Evolutionary conservation across 2,329 filamentous ascomycete genomes (phyloP).

Genomic region (Paecilomyces variotii): DNA sequence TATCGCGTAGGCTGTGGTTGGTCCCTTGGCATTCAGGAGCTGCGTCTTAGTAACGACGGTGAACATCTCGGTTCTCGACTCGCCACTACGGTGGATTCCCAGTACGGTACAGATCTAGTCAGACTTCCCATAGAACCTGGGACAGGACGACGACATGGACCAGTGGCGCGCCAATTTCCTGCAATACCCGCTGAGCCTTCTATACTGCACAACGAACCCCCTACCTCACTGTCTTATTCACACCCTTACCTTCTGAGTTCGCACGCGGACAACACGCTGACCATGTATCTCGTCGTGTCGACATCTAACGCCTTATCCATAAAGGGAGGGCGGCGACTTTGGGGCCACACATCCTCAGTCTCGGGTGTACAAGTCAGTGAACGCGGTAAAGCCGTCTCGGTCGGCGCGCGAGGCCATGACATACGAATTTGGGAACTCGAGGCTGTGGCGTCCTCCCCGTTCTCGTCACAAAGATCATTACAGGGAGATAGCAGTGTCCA

Average conservation of each 20-base stretch:
- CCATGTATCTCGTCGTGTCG: slow-evolving; percentile 73
- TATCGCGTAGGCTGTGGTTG: slow-evolving; percentile 69
- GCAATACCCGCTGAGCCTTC: slow-evolving; percentile 14
- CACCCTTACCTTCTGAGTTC: slow-evolving; percentile 82
- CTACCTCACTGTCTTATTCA: slow-evolving; percentile 60
- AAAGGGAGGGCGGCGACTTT: slow-evolving; percentile 66
- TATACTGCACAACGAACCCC: slow-evolving; percentile 38
- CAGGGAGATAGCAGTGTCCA: slow-evolving; percentile 47
- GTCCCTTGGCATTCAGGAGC: slow-evolving; percentile 86
- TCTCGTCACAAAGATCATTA: slow-evolving; percentile 34
- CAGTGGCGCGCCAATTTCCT: slow-evolving; percentile 12
- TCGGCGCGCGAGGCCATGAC: slow-evolving; percentile 70
- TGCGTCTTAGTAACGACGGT: slow-evolving; percentile 54
- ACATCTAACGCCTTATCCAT: slow-evolving; percentile 58
- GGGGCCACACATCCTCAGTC: slow-evolving; percentile 87
- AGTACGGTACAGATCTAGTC: slow-evolving; percentile 21
- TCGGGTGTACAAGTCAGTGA: slow-evolving; percentile 77
- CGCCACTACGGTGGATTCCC: slow-evolving; percentile 31
- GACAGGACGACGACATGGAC: slow-evolving; percentile 4
- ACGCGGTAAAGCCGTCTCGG: slow-evolving; percentile 81
- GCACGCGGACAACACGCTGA: slow-evolving; percentile 79
- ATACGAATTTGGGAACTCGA: slow-evolving; percentile 87
- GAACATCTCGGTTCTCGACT: slow-evolving; percentile 31
- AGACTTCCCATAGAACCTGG: slow-evolving; percentile 5
- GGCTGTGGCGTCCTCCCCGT: slow-evolving; percentile 49